phyloP scores from a whole-genome alignment of 345 rosid species.

The Sapria himalayana region DNA sequence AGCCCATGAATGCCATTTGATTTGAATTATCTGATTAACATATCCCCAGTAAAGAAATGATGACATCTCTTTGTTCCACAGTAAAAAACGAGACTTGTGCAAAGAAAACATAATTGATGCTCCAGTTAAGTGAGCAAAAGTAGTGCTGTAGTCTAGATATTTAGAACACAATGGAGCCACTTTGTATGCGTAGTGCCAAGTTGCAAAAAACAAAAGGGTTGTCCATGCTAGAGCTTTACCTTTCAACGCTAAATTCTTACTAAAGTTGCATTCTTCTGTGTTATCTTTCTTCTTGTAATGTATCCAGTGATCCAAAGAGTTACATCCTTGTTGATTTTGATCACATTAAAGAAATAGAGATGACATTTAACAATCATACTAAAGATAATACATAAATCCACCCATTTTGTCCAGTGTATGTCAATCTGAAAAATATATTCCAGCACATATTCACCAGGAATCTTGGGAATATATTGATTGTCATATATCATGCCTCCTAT shows the following conservation, averaged over 20 bases:
- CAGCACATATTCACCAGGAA: slow-evolving; percentile 62
- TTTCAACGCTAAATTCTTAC: too few relatives aligned
- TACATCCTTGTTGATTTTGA: slow-evolving; percentile 78
- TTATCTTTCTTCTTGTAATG: slow-evolving; percentile 67
- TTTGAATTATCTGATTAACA: too few relatives aligned
- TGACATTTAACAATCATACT: slow-evolving; percentile 75
- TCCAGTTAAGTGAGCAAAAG: slow-evolving; percentile 4
- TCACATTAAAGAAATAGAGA: slow-evolving; percentile 62
- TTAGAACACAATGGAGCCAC: slow-evolving; percentile 3
- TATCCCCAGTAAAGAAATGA: too few relatives aligned
- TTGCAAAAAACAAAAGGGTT: slow-evolving; percentile 3
- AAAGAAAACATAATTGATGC: slow-evolving; percentile 4
- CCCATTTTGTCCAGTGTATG: slow-evolving; percentile 64
- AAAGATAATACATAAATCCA: slow-evolving; percentile 52
- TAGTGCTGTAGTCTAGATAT: slow-evolving; percentile 1
- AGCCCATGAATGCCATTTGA: too few relatives aligned
- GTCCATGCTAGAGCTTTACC: slow-evolving; percentile 8
- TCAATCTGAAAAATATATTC: slow-evolving; percentile 69
- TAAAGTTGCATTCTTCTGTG: slow-evolving; percentile 58
- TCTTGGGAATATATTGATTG: slow-evolving; percentile 40
- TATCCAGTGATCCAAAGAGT: slow-evolving; percentile 91
- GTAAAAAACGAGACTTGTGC: background rate
- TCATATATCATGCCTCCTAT: slow-evolving; percentile 48
- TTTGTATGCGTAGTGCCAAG: slow-evolving; percentile 5
- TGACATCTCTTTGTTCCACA: background rate